Percentiles rank a stretch among this genome's conserved stretches.
Conservation (phyloP, 2,329 filamentous ascomycete species). For the Fusarium scirpi region DNA sequence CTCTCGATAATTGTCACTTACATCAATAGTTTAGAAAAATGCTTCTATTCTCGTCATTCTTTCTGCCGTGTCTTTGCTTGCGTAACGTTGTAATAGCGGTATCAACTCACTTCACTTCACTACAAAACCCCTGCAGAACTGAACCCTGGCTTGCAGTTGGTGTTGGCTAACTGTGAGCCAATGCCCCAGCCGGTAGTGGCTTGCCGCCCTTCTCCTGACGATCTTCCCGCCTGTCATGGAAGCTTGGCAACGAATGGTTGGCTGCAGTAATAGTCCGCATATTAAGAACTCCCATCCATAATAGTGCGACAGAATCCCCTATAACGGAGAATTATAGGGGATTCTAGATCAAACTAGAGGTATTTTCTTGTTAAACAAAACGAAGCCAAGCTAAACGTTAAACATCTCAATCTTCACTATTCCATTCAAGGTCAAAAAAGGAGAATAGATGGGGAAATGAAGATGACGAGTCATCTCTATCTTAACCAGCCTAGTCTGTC, state of each 20-base stretch:
- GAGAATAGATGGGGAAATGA: slow-evolving; percentile 38
- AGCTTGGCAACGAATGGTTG: slow-evolving; percentile 36
- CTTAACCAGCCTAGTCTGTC: slow-evolving; percentile 19
- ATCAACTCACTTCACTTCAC: not conserved
- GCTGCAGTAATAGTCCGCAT: slow-evolving; percentile 19
- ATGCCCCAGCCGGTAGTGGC: slow-evolving; percentile 37
- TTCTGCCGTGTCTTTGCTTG: slow-evolving; percentile 5
- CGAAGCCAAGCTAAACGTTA: not conserved
- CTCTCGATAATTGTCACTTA: not conserved
- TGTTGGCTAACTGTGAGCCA: slow-evolving; percentile 25
- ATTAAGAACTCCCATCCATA: slow-evolving; percentile 27
- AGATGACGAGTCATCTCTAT: slow-evolving; percentile 31
- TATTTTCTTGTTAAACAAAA: not conserved
- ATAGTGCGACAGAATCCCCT: slow-evolving; percentile 1
- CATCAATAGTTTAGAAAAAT: not conserved
- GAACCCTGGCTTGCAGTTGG: slow-evolving; percentile 5
- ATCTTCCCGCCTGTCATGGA: slow-evolving; percentile 33
- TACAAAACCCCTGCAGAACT: slow-evolving; percentile 19
- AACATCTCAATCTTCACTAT: not conserved
- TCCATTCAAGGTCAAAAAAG: not conserved
- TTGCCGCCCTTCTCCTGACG: slow-evolving; percentile 44
- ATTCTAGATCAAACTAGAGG: not conserved
- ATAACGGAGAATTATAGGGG: slow-evolving; percentile 37
- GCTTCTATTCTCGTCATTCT: slow-evolving; percentile 8
- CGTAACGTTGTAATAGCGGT: slow-evolving; percentile 9